Conservation (phyloP, 140 eudicot genomes). For the Senecio squalidus region DNA sequence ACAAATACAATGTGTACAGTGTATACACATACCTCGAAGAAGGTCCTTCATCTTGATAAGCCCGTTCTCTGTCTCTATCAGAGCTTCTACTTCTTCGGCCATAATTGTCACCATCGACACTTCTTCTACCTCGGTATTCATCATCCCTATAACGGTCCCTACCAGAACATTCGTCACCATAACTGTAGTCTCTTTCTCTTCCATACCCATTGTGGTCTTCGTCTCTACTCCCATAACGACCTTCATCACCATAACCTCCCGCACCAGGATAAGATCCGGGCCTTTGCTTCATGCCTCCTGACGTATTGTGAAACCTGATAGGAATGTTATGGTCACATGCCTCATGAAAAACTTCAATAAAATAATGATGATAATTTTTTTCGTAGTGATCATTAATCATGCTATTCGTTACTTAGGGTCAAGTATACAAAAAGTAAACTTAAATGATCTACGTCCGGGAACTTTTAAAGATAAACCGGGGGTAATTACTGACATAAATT, state of each 20-base stretch:
- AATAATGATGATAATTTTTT: not conserved
- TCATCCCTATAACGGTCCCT: slow-evolving; percentile 73
- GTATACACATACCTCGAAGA: slow-evolving; percentile 56
- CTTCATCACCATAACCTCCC: slow-evolving; percentile 61
- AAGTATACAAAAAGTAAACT: not conserved
- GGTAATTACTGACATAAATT: not conserved
- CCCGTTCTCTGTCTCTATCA: slow-evolving; percentile 68
- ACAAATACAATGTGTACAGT: not conserved
- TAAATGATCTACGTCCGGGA: not conserved
- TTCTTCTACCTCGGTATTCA: slow-evolving; percentile 87
- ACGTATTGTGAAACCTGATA: slow-evolving; percentile 70
- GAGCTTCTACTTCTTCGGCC: slow-evolving; percentile 85
- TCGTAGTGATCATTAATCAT: not conserved
- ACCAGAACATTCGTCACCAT: slow-evolving; percentile 61
- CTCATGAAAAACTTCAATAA: not conserved
- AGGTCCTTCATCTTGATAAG: slow-evolving; percentile 74
- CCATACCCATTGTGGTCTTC: slow-evolving; percentile 72
- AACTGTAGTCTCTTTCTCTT: slow-evolving; percentile 60
- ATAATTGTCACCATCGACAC: slow-evolving; percentile 51
- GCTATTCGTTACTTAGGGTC: not conserved
- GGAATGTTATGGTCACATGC: not conserved
- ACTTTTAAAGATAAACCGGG: not conserved
- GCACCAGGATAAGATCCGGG: slow-evolving; percentile 57
- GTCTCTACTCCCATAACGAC: slow-evolving; percentile 62
- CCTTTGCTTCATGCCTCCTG: slow-evolving; percentile 58